These are phyloP conservation scores for Daldinia concentrica DNA, from an alignment of 495 filamentous ascomycete genomes.

Conservation along the genomic window DNA sequence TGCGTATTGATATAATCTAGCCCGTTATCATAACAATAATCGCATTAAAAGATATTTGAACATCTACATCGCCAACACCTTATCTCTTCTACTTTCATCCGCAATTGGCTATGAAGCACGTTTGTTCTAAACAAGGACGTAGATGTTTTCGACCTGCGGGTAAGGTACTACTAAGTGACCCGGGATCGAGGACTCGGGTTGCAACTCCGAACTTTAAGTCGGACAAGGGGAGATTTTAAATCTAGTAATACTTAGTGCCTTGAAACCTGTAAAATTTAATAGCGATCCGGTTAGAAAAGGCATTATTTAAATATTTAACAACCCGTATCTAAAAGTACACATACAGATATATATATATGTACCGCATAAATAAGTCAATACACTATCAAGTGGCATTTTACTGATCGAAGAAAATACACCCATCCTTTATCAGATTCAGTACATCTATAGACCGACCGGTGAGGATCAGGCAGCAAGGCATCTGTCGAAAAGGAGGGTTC, in stretches of 20 bases:
- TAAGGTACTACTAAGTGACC: slow-evolving; percentile 23
- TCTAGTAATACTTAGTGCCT: slow-evolving; percentile 9
- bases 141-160: slow-evolving; percentile 5
- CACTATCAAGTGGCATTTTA: slow-evolving; percentile 12
- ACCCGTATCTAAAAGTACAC: slow-evolving; percentile 6
- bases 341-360: background rate
- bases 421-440: slow-evolving; percentile 15
- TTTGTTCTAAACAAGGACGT: slow-evolving; percentile 15
- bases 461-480: slow-evolving; percentile 39
- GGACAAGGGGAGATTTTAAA: slow-evolving; percentile 25
- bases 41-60: background rate
- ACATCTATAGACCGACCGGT: slow-evolving; percentile 38
- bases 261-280: background rate
- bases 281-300: slow-evolving; percentile 29
- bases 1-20: background rate
- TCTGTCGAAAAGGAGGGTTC: slow-evolving; percentile 17
- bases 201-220: slow-evolving; percentile 27
- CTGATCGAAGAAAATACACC: slow-evolving; percentile 11
- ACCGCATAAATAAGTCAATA: background rate
- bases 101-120: slow-evolving; percentile 9
- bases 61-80: background rate
- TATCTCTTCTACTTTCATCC: background rate
- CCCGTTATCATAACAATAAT: background rate
- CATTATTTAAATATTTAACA: slow-evolving; percentile 17
- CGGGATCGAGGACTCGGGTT: slow-evolving; percentile 39